These are phyloP conservation scores for Aleurites moluccanus DNA, from an alignment of 441 rosid genomes.

Conservation along the genomic window DNA sequence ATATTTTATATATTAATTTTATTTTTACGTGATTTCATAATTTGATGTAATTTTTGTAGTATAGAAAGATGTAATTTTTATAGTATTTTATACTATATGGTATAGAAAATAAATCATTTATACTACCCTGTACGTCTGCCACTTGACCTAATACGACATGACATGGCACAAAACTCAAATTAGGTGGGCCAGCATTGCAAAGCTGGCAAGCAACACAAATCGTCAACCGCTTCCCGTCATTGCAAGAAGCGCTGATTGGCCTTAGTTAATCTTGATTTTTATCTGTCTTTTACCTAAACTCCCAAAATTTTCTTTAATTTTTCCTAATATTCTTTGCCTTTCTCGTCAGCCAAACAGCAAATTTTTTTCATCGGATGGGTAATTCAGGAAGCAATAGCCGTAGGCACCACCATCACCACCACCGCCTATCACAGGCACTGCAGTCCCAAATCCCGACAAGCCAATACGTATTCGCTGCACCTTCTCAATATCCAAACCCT, in stretches of 20 bases:
- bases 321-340: neutral
- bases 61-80: no score
- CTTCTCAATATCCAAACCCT: slow-evolving; percentile 27
- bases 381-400: slow-evolving; percentile 20
- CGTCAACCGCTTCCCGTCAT: slow-evolving; percentile 9
- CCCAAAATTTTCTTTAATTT: no score
- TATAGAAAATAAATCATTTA: no score
- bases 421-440: neutral
- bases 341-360: neutral
- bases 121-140: neutral
- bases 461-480: slow-evolving; percentile 21
- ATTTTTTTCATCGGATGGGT: neutral
- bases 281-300: neutral
- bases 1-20: no score
- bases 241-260: neutral
- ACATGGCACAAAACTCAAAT: neutral
- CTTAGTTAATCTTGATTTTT: neutral
- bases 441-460: slow-evolving; percentile 17
- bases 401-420: slow-evolving; percentile 6
- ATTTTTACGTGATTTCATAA: neutral
- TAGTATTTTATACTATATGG: no score
- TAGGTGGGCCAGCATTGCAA: neutral
- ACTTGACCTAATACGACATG: neutral
- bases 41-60: no score
- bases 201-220: slow-evolving; percentile 7